Evolutionary conservation across 352 stramenopile genomes (phyloP).

Genomic region (Phytopythium sindhum): DNA sequence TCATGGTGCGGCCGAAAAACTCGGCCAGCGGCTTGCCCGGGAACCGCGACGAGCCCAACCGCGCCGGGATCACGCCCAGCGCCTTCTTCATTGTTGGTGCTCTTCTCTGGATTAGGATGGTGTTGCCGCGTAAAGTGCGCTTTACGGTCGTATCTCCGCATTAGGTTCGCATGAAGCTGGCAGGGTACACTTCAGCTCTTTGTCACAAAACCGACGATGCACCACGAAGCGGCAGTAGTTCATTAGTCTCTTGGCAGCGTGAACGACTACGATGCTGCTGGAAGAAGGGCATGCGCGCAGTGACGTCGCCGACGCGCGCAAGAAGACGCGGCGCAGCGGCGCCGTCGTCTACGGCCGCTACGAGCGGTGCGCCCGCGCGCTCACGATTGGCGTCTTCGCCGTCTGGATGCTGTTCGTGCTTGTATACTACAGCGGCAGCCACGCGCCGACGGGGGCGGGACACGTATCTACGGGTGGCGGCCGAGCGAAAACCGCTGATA

Average conservation of each 20-base stretch:
- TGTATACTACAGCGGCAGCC: conserved; percentile 33
- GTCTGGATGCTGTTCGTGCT: conserved; percentile 63
- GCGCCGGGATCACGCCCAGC: conserved; percentile 76
- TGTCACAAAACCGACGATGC: conserved; percentile 25
- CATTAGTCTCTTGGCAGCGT: neutral
- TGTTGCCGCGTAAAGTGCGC: neutral
- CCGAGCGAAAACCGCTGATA: neutral
- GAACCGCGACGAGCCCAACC: conserved; percentile 72
- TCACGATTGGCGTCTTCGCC: conserved; percentile 45
- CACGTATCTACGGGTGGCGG: neutral
- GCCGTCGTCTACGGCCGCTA: conserved; percentile 30
- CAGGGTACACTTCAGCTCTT: neutral
- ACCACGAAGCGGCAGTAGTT: conserved; percentile 3
- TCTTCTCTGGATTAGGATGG: neutral
- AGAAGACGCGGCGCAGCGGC: conserved; percentile 30
- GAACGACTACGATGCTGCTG: conserved; percentile 38
- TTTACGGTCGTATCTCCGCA: neutral
- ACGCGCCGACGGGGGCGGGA: conserved; percentile 3
- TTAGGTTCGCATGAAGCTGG: conserved; percentile 5
- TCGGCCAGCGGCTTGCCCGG: conserved; percentile 71
- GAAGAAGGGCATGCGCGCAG: conserved; percentile 48
- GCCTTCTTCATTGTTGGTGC: conserved; percentile 37
- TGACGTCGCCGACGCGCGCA: conserved; percentile 50
- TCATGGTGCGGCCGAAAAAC: conserved; percentile 81
- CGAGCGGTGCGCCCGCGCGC: conserved; percentile 60